phyloP scores from a whole-genome alignment of 73 alveolate genomes.

The Durusdinium trenchii region DNA sequence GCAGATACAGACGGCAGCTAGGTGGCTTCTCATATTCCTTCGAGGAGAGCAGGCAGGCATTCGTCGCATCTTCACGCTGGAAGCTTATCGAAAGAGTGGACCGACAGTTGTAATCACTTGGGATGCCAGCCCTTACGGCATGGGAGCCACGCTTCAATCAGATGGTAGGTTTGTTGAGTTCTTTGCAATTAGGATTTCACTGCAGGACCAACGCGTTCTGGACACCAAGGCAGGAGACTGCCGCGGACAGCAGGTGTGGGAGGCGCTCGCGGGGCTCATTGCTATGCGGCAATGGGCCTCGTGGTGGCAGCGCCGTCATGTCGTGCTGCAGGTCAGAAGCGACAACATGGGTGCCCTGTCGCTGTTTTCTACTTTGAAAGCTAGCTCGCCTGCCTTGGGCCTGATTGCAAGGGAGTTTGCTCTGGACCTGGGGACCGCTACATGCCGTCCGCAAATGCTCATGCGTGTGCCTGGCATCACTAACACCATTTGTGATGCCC shows the following conservation, averaged over 20 bases:
- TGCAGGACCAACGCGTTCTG: not conserved
- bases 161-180: not conserved
- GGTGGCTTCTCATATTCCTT: slow-evolving; percentile 26
- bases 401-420: slow-evolving; percentile 59
- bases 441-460: not conserved
- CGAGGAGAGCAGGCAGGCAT: not conserved
- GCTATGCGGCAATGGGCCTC: not conserved
- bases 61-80: not conserved
- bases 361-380: not conserved
- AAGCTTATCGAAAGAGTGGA: not conserved
- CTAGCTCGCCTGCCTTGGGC: not conserved
- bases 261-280: not conserved
- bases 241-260: slow-evolving; percentile 22
- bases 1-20: not conserved
- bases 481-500: not conserved
- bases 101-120: not conserved
- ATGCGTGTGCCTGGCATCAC: slow-evolving; percentile 42
- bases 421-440: slow-evolving; percentile 5
- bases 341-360: slow-evolving; percentile 45
- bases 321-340: not conserved
- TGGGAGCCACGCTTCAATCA: not conserved
- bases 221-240: not conserved
- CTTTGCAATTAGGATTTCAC: not conserved
- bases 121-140: slow-evolving; percentile 68
- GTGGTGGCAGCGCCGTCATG: not conserved